Evolutionary conservation across 495 filamentous ascomycete species (phyloP).

Genomic region (Letharia columbiana): DNA sequence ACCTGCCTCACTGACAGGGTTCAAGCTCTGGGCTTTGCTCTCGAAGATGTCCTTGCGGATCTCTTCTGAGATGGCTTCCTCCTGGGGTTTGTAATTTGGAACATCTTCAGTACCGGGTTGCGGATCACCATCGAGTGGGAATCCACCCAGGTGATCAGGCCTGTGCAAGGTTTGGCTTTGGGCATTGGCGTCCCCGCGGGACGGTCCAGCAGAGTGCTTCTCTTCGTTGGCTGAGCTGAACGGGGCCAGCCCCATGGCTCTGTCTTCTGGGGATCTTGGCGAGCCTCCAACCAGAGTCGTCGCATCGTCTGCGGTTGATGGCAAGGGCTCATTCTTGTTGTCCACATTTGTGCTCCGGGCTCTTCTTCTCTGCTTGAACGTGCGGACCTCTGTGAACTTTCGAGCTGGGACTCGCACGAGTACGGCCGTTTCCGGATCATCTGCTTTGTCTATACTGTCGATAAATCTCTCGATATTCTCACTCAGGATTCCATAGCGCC

Average conservation of each 20-base stretch:
- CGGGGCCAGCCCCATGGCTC: not conserved
- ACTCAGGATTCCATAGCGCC: not conserved
- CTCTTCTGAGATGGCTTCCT: not conserved
- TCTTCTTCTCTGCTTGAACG: not conserved
- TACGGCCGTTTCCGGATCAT: not conserved
- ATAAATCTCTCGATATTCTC: not conserved
- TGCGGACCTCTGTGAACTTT: not conserved
- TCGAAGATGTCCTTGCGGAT: not conserved
- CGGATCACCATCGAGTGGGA: not conserved
- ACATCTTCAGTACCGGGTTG: not conserved
- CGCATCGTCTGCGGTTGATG: not conserved
- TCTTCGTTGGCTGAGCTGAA: not conserved
- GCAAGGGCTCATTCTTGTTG: not conserved
- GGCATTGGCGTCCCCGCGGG: not conserved
- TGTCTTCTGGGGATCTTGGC: not conserved
- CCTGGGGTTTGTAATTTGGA: not conserved
- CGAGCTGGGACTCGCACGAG: not conserved
- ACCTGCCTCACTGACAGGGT: not conserved
- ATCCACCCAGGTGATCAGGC: not conserved
- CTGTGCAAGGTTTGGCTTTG: not conserved
- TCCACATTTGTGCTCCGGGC: not conserved
- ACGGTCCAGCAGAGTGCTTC: not conserved
- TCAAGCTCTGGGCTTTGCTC: not conserved
- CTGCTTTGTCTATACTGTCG: not conserved
- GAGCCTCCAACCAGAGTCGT: not conserved